A percentile compares a stretch with the other conserved stretches of the same genome.
phyloP scores from a whole-genome alignment of 768 basidiomycete genomes.

The Stropharia rugosoannulata region DNA sequence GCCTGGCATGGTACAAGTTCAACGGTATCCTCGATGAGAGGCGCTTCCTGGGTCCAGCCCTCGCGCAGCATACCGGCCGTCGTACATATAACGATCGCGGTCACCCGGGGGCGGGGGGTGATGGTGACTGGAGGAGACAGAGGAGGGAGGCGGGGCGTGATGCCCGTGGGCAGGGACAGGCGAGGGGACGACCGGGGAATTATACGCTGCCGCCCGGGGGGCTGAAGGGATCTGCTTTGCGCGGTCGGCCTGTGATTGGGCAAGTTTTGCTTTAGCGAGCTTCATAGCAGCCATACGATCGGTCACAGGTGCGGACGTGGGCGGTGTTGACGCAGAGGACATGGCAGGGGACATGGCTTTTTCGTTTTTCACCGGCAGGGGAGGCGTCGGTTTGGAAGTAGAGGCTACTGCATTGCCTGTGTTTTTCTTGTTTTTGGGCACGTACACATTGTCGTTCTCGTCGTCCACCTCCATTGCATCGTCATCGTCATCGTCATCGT shows the following conservation, averaged over 20 bases:
- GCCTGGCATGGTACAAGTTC: no score
- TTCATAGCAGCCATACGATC: slow-evolving; percentile 25
- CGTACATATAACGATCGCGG: neutral
- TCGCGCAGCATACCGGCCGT: neutral
- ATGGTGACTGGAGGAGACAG: no score
- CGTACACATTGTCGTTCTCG: slow-evolving; percentile 5
- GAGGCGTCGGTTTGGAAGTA: slow-evolving; percentile 2
- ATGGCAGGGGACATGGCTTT: neutral
- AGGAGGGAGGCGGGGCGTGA: neutral
- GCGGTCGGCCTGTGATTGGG: slow-evolving; percentile 13
- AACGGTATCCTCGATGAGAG: no score
- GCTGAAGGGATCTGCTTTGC: neutral
- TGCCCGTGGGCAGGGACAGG: slow-evolving; percentile 18
- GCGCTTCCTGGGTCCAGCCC: neutral
- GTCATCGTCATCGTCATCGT: slow-evolving; percentile 10
- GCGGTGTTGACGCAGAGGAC: neutral
- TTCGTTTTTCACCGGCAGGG: slow-evolving; percentile 13
- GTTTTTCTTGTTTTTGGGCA: slow-evolving; percentile 8
- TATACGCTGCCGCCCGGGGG: neutral
- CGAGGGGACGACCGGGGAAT: slow-evolving; percentile 25
- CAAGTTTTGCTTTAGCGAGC: slow-evolving; percentile 18
- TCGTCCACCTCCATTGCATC: slow-evolving; percentile 11
- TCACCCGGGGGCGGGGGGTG: neutral
- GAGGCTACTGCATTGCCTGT: slow-evolving; percentile 4
- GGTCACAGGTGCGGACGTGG: slow-evolving; percentile 2